Percentiles rank a stretch among this genome's conserved stretches.
These are phyloP conservation scores for Amoebophrya sp. DNA, from an alignment of 169 alveolate genomes.

Conservation along the genomic window DNA sequence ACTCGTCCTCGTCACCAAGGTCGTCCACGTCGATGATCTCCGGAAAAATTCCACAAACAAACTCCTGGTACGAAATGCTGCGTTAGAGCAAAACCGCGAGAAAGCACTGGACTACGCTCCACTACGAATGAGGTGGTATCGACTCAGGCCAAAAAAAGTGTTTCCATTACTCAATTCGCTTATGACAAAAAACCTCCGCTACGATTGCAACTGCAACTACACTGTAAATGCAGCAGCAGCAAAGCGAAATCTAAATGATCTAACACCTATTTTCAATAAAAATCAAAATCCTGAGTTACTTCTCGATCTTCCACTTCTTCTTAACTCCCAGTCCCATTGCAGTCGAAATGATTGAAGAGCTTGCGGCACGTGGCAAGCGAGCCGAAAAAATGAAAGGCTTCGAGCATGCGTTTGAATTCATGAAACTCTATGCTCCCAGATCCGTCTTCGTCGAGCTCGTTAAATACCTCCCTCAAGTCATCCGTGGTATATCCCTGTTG, in stretches of 20 bases:
- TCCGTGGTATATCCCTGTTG: slow-evolving; percentile 15
- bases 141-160: too few relatives aligned
- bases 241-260: too few relatives aligned
- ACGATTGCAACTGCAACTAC: too few relatives aligned
- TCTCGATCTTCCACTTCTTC: too few relatives aligned
- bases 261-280: too few relatives aligned
- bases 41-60: background rate
- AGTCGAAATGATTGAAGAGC: slow-evolving; percentile 4
- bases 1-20: background rate
- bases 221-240: too few relatives aligned
- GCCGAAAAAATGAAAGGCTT: background rate
- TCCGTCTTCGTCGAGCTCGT: slow-evolving; percentile 23
- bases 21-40: slow-evolving; percentile 14
- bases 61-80: slow-evolving; percentile 18
- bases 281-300: too few relatives aligned
- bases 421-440: background rate
- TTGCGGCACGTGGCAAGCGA: background rate
- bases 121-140: too few relatives aligned
- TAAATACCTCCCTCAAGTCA: background rate
- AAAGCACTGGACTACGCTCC: too few relatives aligned
- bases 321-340: background rate
- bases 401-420: slow-evolving; percentile 8
- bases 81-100: too few relatives aligned
- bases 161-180: too few relatives aligned
- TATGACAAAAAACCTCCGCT: too few relatives aligned